Evolutionary conservation across 345 rosid genomes (phyloP).

Genomic region (Atalantia buxifolia): DNA sequence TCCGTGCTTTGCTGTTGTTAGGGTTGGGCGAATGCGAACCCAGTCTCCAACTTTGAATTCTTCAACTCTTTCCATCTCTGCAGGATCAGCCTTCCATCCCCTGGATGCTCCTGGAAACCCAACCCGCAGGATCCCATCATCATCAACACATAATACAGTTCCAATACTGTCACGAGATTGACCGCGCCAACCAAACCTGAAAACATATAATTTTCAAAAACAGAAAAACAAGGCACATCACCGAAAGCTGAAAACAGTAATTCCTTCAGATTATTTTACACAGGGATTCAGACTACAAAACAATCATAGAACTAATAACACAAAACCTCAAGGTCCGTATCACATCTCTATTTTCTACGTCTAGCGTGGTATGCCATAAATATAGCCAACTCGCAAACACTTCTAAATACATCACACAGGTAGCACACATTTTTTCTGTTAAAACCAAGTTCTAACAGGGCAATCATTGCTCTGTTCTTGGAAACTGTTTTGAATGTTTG

Average conservation of each 20-base stretch:
- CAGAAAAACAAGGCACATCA: background rate
- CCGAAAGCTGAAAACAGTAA: background rate
- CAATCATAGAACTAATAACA: background rate
- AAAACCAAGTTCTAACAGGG: background rate
- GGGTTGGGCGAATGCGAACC: conserved; percentile 96
- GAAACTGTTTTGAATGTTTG: background rate
- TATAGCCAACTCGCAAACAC: background rate
- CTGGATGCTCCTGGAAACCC: conserved; percentile 99
- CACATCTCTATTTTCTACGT: background rate
- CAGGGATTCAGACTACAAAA: background rate
- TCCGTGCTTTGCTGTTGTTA: conserved; percentile 90
- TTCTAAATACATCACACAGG: background rate
- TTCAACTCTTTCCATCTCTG: conserved; percentile 99
- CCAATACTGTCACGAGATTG: conserved; percentile 91
- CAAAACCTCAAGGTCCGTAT: background rate
- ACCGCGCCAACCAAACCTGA: conserved; percentile 94
- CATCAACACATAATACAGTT: conserved; percentile 95
- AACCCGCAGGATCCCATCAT: conserved; percentile 97
- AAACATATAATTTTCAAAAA: conserved; percentile 17
- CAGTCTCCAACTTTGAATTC: conserved; percentile 99
- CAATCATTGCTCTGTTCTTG: background rate
- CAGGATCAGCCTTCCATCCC: conserved; percentile 99
- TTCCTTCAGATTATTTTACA: background rate
- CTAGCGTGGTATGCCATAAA: background rate
- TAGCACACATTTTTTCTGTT: background rate